A percentile compares a stretch with the other conserved stretches of the same genome.
These are phyloP conservation scores for Fusarium caatingaense DNA, from an alignment of 2,329 filamentous ascomycete species.

Conservation along the genomic window DNA sequence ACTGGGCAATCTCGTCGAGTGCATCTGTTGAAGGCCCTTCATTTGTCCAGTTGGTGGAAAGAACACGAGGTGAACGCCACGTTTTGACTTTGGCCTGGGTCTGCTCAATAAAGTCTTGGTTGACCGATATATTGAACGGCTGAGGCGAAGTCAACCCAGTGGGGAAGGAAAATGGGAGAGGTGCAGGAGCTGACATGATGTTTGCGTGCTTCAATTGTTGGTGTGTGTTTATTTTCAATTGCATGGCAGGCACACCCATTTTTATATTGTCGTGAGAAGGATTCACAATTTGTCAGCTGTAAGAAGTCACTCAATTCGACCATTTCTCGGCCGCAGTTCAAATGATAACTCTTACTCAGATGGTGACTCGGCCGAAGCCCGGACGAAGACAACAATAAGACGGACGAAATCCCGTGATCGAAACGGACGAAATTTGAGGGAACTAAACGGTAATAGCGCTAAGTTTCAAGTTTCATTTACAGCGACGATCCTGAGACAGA, in stretches of 20 bases:
- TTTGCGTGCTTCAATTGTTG: background rate
- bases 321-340: background rate
- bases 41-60: background rate
- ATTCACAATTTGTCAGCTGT: background rate
- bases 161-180: background rate
- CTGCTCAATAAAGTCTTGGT: background rate
- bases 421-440: background rate
- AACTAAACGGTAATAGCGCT: background rate
- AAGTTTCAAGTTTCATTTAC: background rate
- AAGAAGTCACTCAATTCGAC: background rate
- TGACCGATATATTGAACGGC: background rate
- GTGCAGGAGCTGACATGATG: background rate
- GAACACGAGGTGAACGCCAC: background rate
- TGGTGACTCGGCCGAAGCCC: background rate
- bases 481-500: background rate
- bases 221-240: background rate
- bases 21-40: background rate
- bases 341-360: background rate
- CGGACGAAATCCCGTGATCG: background rate
- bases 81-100: background rate
- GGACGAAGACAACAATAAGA: background rate
- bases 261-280: background rate
- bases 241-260: no score
- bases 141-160: background rate
- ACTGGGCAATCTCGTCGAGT: background rate